Evolutionary conservation across 306 rosid species (phyloP), one percentile per base, ranked within the genome.

Genomic region (Fragaria vesca): DNA sequence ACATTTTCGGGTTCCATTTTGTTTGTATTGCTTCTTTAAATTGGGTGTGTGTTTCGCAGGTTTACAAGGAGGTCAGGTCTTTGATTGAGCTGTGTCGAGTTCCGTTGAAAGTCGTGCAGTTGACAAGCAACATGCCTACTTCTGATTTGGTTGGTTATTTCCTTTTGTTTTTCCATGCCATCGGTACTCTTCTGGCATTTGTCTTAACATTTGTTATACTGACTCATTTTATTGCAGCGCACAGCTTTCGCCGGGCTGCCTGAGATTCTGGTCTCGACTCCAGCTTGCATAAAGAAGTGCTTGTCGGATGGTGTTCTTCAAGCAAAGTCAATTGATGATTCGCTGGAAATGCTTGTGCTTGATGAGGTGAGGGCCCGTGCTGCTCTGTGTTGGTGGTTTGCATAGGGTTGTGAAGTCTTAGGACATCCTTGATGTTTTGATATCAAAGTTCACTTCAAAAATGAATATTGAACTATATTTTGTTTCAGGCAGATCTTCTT

Each of bases 401-500:
- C 13, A 28, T 16, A 47, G 13, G 8, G 60, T 47, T 32, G 63
- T 71, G 3, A 32, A 2, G 2, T 71, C 38, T 8, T 48, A 11
- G 30, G 36, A 38, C 57, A n/a, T 55, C 38, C 4, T 38, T 18
- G 17, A 17, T 40, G 8, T 52, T 43, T 28, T 28, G 57, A 74
- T 2, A 16, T 43, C 18, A 10, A 13, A 40, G 3, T 73, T 73
- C 12, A 57, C 12, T 12, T 1, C 21, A 9, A 40, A 43, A 24
- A 36, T 12, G 26, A 32, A 70, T 20, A 75, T 67, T 66, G 57
- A 62, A 75, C 60, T 79, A 26, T 45, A 63, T 63, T 78, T 85
- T 65, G 67, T 91, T 83, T 66, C 96, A 93, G 99, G 99, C 99
- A 65, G 99, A 95, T 89, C 97, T 95, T 84, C 83, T 95, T 48